phyloP scores from a whole-genome alignment of 805 yeast species.

The Candida ponderosae region DNA sequence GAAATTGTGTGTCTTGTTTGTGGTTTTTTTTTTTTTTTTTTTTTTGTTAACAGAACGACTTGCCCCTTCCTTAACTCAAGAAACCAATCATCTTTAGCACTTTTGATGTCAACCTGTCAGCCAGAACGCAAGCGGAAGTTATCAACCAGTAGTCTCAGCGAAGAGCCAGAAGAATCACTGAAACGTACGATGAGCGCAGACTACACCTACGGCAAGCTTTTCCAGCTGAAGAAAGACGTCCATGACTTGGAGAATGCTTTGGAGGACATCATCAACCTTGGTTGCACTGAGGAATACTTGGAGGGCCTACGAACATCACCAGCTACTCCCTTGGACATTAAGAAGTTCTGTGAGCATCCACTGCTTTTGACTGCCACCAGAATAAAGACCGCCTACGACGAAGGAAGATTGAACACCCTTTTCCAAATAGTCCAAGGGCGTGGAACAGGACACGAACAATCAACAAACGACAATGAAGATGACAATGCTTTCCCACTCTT shows the following conservation, averaged over 20 bases:
- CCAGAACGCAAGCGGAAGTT: no score
- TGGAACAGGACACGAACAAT: neutral
- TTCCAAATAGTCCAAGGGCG: neutral
- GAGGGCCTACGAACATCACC: neutral
- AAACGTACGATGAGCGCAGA: no score
- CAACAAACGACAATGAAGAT: no score
- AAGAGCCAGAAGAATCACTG: no score
- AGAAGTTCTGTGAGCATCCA: neutral
- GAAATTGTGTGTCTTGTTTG: no score
- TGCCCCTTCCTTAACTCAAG: no score
- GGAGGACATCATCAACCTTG: constrained; percentile 1
- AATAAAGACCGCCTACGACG: neutral
- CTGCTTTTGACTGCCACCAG: neutral
- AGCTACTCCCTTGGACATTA: neutral
- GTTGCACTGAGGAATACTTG: neutral
- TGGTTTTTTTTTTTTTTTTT: no score
- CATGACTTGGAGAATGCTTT: constrained; percentile 1
- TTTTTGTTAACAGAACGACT: no score
- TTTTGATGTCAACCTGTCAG: no score
- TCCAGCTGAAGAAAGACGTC: constrained; percentile 1
- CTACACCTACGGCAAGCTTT: neutral
- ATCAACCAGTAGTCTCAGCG: no score
- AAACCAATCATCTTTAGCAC: no score
- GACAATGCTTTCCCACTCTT: constrained; percentile 37
- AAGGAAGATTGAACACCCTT: neutral